Evolutionary conservation across 805 yeast species (phyloP), one percentile per base, ranked within the genome.

Genomic region (Isabelozyma heimii): DNA sequence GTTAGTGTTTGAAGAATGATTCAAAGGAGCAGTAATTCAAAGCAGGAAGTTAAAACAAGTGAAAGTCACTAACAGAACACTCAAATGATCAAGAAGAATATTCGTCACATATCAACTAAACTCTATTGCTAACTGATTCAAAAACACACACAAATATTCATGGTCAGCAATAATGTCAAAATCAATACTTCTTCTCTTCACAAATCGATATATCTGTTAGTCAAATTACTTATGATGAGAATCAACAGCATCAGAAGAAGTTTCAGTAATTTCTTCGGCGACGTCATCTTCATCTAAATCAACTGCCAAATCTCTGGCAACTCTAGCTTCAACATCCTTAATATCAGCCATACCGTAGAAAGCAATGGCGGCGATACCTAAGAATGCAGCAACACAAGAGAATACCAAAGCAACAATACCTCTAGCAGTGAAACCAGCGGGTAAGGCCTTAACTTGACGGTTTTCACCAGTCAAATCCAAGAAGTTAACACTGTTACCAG

Each of bases 381-480:
- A 69, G 53, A 89, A 64, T 62, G 94, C 99, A 44, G 96, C 81
- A 58, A 92, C 61, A 76, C 89, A 82, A 6, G 97, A 89, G 78
- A 94, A 92, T 15, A 87, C 92, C 68, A 94, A 74, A 10, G 98
- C 98, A 47, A 92, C 96, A 65, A 87, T 85, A 76, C 99, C 99
- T 65, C 87, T 84, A 49, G 96, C 89, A 45, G 98, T 92, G 81
- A 94, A 94, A 15, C 97, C 97, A 42, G 77, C 64, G 42, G 98
- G 98, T 60, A 94, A 79, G 40, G 70, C 58, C 54, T 75, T 73
- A 33, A 55, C 73, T 73, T 91, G 97, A 38, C 78, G 75, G 65
- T 86, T 85, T 73, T 89, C 83, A 52, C 95, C 95, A 9, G 76
- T 67, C 57, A 94, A 77, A 66, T 92, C 85, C 49, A 82, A 63